Evolutionary conservation across 1,284 basidiomycete species (phyloP), one percentile per base, ranked within the genome.

Genomic region (Puccinia triticina): DNA sequence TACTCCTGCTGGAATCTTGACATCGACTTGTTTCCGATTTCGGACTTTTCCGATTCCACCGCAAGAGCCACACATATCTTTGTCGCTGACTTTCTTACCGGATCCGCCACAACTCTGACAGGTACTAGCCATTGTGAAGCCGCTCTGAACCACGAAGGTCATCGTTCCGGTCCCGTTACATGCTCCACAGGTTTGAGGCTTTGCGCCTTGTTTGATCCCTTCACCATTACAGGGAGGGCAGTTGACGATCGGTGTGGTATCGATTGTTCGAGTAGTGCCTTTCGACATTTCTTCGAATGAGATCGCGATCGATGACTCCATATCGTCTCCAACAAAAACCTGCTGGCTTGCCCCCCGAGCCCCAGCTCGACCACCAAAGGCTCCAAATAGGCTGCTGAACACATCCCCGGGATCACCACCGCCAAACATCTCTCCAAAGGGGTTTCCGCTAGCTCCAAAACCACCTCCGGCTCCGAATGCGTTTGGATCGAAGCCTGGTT

Each of bases 121-220:
- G 34, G 95, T 96, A 84, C 92, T 94, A 16, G 95, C 92, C 95
- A 99, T 97, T 87, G 96, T 94, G 91, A 99, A 99, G 23, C 97
- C 97, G 87, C 90, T 92, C 87, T 95, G 92, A 85, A 99, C 92
- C 80, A 96, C 92, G 88, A 94, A 98, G 18, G 95, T 94, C 86
- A 92, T 91, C 66, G 93, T 92, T 37, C 97, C 97, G 16, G 93
- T 91, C 69, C 97, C 97, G 77, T 91, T 90, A 88, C 97, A 99
- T 61, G 92, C 88, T 67, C 89, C 87, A 88, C 97, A 99, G 32
- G 91, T 91, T 78, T 91, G 90, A 85, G 93, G 91, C 88, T 96
- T 93, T 69, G 93, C 92, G 57, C 96, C 96, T 50, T 91, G 88
- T 87, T 94, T 97, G 87, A 99, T 88, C 2, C 97, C 97, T 83